Evolutionary conservation across 345 rosid genomes (phyloP).

Genomic region (Linum trigynum): DNA sequence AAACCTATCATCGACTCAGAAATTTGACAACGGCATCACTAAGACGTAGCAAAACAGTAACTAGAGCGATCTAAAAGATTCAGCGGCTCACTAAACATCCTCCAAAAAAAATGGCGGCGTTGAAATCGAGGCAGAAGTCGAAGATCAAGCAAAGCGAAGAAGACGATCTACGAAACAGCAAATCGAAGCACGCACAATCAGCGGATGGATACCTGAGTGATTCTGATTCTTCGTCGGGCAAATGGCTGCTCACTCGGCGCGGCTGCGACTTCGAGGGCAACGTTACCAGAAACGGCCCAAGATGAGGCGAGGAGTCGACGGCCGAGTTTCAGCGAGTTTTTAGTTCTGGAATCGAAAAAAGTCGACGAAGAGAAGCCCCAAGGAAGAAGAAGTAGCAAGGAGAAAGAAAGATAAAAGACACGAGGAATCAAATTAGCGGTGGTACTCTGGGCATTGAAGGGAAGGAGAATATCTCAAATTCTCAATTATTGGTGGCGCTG

Average conservation of each 20-base stretch:
- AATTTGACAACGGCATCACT: background rate
- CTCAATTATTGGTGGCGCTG: background rate
- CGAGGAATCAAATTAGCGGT: too few species aligned
- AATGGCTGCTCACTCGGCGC: too few species aligned
- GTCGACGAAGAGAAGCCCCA: too few species aligned
- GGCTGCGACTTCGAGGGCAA: too few species aligned
- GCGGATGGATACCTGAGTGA: background rate
- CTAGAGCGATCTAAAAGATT: background rate
- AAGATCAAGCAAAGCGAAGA: too few species aligned
- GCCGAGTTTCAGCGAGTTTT: too few species aligned
- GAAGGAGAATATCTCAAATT: background rate
- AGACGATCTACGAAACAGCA: background rate
- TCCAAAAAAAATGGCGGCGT: background rate
- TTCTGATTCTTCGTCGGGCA: background rate
- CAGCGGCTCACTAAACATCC: background rate
- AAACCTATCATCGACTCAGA: background rate
- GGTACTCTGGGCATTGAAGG: background rate
- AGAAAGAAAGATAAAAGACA: too few species aligned
- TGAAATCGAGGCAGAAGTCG: too few species aligned
- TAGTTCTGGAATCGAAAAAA: too few species aligned
- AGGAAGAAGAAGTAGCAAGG: too few species aligned
- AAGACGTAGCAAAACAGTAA: background rate
- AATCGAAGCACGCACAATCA: background rate
- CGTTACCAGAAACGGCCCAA: too few species aligned
- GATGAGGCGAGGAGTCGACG: too few species aligned